A percentile compares a stretch with the other conserved stretches of the same genome.
Evolutionary conservation across 352 stramenopile genomes (phyloP).

Genomic region (Phytophthora constricta): DNA sequence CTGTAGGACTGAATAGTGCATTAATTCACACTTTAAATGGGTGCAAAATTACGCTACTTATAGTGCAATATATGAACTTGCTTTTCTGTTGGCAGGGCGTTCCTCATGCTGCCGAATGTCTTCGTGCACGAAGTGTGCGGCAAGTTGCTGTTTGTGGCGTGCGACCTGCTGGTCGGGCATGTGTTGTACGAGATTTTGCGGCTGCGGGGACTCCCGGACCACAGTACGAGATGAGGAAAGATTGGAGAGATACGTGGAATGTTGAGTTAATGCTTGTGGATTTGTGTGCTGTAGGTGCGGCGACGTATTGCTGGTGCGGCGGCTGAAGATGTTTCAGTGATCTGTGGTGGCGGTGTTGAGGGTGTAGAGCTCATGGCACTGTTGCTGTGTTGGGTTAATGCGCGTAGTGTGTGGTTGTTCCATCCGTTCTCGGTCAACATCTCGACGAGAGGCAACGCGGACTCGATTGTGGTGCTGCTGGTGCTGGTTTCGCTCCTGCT

Average conservation of each 20-base stretch:
- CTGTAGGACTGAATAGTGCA: conserved; percentile 76
- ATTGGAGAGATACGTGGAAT: conserved; percentile 1
- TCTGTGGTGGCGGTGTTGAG: not conserved
- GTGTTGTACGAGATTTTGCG: conserved; percentile 90
- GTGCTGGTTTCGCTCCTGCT: conserved; percentile 93
- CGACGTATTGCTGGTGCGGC: conserved; percentile 64
- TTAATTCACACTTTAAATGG: not conserved
- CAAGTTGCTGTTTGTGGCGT: conserved; percentile 96
- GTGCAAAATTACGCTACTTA: conserved; percentile 2
- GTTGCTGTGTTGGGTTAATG: conserved; percentile 1
- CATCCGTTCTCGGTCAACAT: conserved; percentile 99
- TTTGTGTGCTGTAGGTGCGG: conserved; percentile 43
- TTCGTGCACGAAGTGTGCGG: conserved; percentile 85
- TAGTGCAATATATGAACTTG: not conserved
- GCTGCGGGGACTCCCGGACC: conserved; percentile 58
- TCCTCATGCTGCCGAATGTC: conserved; percentile 78
- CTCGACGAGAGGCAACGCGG: conserved; percentile 97
- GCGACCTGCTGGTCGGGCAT: conserved; percentile 93
- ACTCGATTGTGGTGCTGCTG: conserved; percentile 94
- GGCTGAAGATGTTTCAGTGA: not conserved
- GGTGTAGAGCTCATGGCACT: not conserved
- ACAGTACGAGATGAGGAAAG: conserved; percentile 36
- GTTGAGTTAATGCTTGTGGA: conserved; percentile 1
- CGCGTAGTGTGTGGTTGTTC: conserved; percentile 93
- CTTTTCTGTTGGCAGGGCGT: conserved; percentile 48